These are phyloP conservation scores for Kluyveromyces dobzhanskii DNA, from an alignment of 805 yeast genomes.

Conservation along the genomic window DNA sequence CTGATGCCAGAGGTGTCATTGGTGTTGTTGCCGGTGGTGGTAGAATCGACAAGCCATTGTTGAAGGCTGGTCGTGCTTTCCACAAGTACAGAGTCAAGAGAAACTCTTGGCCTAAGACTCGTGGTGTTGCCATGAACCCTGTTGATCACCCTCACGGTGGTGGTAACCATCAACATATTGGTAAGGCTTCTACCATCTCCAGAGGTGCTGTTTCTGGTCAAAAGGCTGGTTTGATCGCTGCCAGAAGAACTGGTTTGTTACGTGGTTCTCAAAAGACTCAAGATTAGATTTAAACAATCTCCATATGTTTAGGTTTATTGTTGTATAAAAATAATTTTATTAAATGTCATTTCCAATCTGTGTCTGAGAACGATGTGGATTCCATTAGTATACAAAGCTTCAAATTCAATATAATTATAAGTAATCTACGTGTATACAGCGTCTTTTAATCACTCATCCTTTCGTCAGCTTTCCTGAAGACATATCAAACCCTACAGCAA, in stretches of 20 bases:
- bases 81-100: conserved; percentile 99
- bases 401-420: too few relatives aligned
- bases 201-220: conserved; percentile 99
- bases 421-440: too few relatives aligned
- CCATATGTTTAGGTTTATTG: conserved; percentile 1
- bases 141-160: conserved; percentile 99
- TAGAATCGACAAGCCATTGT: conserved; percentile 98
- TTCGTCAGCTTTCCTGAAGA: too few relatives aligned
- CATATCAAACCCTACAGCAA: too few relatives aligned
- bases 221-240: conserved; percentile 99
- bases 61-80: conserved; percentile 99
- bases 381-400: background rate
- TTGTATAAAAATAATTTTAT: conserved; percentile 7
- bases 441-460: too few relatives aligned
- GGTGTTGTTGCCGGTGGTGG: conserved; percentile 99
- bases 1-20: conserved; percentile 98
- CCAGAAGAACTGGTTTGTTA: conserved; percentile 99
- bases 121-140: conserved; percentile 99
- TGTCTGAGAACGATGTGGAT: conserved; percentile 7
- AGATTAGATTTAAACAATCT: conserved; percentile 39
- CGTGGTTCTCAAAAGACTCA: conserved; percentile 97
- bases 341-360: conserved; percentile 13
- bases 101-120: conserved; percentile 99
- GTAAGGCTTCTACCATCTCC: conserved; percentile 98
- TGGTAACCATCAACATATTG: conserved; percentile 99